phyloP scores from a whole-genome alignment of 2,329 filamentous ascomycete genomes.

The Penicillium paneum region DNA sequence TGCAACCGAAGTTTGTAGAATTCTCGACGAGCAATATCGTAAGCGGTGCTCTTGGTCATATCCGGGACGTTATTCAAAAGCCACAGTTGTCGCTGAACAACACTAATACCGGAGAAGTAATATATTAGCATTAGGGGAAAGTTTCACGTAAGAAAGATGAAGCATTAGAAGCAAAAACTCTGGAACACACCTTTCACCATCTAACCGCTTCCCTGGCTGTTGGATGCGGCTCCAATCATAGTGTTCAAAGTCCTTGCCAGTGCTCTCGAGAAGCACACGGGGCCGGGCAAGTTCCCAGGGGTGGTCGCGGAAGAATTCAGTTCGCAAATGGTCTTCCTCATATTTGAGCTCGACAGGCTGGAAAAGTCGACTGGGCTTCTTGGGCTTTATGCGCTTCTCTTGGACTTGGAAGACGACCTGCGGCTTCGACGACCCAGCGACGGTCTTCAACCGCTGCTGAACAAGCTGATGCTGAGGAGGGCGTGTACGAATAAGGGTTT shows the following conservation, averaged over 20 bases:
- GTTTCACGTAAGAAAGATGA: background rate
- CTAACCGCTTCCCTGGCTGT: conserved; percentile 72
- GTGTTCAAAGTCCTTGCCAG: conserved; percentile 73
- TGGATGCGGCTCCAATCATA: conserved; percentile 76
- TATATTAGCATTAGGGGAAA: conserved; percentile 8
- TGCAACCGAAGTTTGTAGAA: conserved; percentile 82
- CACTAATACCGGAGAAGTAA: conserved; percentile 52
- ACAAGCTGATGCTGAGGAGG: conserved; percentile 46
- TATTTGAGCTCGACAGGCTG: conserved; percentile 74
- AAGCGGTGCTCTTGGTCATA: conserved; percentile 66
- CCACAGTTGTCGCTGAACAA: conserved; percentile 87
- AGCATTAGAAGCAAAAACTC: background rate
- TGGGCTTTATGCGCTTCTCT: conserved; percentile 45
- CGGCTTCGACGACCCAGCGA: conserved; percentile 28
- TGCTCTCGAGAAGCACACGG: conserved; percentile 75
- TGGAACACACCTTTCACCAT: conserved; percentile 72
- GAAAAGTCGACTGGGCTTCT: conserved; percentile 73
- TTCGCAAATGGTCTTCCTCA: conserved; percentile 77
- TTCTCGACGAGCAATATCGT: conserved; percentile 82
- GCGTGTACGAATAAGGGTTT: conserved; percentile 58
- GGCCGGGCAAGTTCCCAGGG: conserved; percentile 96
- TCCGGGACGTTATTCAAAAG: conserved; percentile 64
- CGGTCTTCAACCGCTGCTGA: conserved; percentile 38
- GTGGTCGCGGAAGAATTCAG: conserved; percentile 85
- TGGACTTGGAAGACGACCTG: conserved; percentile 37